These are phyloP conservation scores for Suillus brevipes DNA, from an alignment of 768 basidiomycete genomes.

Conservation along the genomic window DNA sequence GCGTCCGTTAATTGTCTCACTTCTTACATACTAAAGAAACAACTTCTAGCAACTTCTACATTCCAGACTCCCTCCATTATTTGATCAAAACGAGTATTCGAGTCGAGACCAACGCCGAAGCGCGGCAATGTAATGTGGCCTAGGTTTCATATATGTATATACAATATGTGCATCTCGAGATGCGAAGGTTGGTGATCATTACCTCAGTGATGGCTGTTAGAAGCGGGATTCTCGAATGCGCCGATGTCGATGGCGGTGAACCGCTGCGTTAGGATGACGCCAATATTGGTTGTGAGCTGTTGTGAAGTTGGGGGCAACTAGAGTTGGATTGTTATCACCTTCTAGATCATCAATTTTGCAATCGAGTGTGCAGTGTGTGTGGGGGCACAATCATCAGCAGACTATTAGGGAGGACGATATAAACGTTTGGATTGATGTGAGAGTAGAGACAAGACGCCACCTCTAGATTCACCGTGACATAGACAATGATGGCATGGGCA, in stretches of 20 bases:
- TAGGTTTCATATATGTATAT: not conserved
- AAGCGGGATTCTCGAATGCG: not conserved
- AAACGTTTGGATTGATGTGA: not conserved
- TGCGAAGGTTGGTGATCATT: not conserved
- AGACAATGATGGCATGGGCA: conserved; percentile 6
- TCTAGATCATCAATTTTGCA: not conserved
- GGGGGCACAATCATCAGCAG: conserved; percentile 11
- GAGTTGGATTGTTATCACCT: conserved; percentile 11
- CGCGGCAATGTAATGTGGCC: not conserved
- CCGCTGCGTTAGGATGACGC: not conserved
- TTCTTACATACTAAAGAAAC: not conserved
- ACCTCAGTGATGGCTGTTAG: not conserved
- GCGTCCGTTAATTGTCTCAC: not conserved
- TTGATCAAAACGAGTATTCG: not conserved
- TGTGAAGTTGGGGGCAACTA: not conserved
- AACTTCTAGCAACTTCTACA: not conserved
- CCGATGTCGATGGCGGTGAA: not conserved
- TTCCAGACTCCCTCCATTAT: not conserved
- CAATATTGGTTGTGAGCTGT: conserved; percentile 23
- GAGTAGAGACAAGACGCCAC: not conserved
- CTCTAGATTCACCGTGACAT: conserved; percentile 2
- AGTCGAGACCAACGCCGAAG: not conserved
- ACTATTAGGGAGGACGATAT: conserved; percentile 7
- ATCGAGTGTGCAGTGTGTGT: conserved; percentile 4
- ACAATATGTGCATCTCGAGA: not conserved